Evolutionary conservation across 441 rosid species (phyloP).

Genomic region (Adansonia grandidieri): DNA sequence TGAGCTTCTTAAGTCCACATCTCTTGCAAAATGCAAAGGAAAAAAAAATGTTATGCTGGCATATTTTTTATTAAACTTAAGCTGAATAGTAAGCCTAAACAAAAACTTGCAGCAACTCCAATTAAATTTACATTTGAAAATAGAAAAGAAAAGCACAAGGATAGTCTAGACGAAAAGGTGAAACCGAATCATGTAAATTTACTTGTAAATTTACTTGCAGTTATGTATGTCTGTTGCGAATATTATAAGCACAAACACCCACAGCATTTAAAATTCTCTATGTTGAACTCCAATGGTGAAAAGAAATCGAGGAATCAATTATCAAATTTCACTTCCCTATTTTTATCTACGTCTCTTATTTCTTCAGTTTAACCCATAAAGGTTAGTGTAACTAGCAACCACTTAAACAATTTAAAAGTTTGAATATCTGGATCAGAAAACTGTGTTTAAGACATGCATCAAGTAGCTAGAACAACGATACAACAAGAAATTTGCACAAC

Average conservation of each 20-base stretch:
- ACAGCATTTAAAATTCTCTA: not conserved
- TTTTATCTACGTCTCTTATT: not conserved
- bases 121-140: not conserved
- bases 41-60: not conserved
- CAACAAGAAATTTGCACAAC: not conserved
- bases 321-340: not conserved
- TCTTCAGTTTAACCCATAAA: slow-evolving; percentile 3
- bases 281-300: slow-evolving; percentile 1
- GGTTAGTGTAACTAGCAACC: not conserved
- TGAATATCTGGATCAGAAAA: not conserved
- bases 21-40: slow-evolving; percentile 47
- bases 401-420: slow-evolving; percentile 12
- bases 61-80: not conserved
- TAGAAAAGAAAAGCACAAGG: slow-evolving; percentile 1
- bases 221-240: not conserved
- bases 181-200: not conserved
- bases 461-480: slow-evolving; percentile 6
- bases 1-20: slow-evolving; percentile 86
- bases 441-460: not conserved
- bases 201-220: not conserved
- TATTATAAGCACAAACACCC: not conserved
- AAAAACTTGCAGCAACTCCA: not conserved
- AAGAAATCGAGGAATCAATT: not conserved
- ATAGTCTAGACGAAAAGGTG: not conserved
- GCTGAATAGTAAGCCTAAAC: slow-evolving; percentile 25